Conservation (phyloP, 345 rosid species). For the Gynandropsis gynandra region DNA sequence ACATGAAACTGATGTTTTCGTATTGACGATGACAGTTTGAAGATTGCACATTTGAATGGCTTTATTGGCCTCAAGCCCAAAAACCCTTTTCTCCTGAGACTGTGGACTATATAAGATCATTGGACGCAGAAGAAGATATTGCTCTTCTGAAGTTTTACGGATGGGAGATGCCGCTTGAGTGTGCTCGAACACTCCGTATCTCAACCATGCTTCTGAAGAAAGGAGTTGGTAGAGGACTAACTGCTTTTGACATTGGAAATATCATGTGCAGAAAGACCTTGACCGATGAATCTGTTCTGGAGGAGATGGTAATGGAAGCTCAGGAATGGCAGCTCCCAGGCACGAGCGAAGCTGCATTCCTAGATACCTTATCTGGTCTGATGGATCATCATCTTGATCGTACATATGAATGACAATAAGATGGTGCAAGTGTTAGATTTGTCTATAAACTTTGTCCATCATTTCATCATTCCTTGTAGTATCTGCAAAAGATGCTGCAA, state of each 20-base stretch:
- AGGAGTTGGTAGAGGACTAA: slow-evolving; percentile 67
- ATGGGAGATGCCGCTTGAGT: slow-evolving; percentile 55
- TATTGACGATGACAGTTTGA: slow-evolving; percentile 49
- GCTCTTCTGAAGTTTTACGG: slow-evolving; percentile 55
- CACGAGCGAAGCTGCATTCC: slow-evolving; percentile 25
- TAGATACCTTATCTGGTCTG: slow-evolving; percentile 21
- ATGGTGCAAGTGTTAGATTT: slow-evolving; percentile 3
- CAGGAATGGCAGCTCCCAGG: slow-evolving; percentile 30
- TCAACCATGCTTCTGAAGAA: slow-evolving; percentile 89
- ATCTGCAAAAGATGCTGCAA: not conserved
- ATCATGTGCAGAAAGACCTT: slow-evolving; percentile 73
- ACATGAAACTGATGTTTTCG: slow-evolving; percentile 4
- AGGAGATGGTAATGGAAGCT: slow-evolving; percentile 29
- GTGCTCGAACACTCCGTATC: slow-evolving; percentile 48
- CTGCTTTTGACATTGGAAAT: slow-evolving; percentile 64
- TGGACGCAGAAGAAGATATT: slow-evolving; percentile 69
- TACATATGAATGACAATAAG: slow-evolving; percentile 16
- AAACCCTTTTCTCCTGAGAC: slow-evolving; percentile 52
- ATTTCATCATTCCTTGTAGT: slow-evolving; percentile 22
- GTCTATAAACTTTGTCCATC: slow-evolving; percentile 2
- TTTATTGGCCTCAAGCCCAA: slow-evolving; percentile 82
- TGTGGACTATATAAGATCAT: slow-evolving; percentile 46
- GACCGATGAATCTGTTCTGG: slow-evolving; percentile 41
- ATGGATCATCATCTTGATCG: slow-evolving; percentile 28
- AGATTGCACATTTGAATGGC: slow-evolving; percentile 94